phyloP scores from a whole-genome alignment of 2,329 filamentous ascomycete genomes.

The Fragosphaeria purpurea region DNA sequence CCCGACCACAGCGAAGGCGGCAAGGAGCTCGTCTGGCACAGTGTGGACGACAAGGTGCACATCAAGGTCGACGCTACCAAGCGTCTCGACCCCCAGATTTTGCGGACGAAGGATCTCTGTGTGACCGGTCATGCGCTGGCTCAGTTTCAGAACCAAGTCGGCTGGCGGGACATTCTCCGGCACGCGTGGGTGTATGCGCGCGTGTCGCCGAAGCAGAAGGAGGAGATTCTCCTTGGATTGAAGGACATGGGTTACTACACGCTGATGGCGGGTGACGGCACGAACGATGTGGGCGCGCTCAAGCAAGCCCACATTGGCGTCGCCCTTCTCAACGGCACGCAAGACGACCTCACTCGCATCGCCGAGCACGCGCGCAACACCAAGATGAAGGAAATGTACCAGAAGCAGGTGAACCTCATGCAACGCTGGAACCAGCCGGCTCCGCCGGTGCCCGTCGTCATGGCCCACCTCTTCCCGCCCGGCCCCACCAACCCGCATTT shows the following conservation, averaged over 20 bases:
- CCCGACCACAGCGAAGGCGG: conserved; percentile 79
- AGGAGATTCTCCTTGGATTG: conserved; percentile 91
- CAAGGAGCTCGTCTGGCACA: conserved; percentile 83
- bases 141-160: conserved; percentile 74
- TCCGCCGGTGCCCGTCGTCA: conserved; percentile 84
- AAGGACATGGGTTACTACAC: conserved; percentile 98
- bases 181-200: conserved; percentile 97
- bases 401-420: conserved; percentile 91
- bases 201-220: conserved; percentile 97
- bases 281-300: conserved; percentile 92
- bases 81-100: conserved; percentile 68
- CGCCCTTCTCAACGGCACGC: conserved; percentile 87
- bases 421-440: conserved; percentile 85
- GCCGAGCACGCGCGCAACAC: conserved; percentile 87
- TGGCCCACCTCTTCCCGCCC: conserved; percentile 89
- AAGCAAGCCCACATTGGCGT: conserved; percentile 98
- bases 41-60: conserved; percentile 79
- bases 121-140: conserved; percentile 88
- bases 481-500: conserved; percentile 90
- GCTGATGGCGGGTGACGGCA: conserved; percentile 96
- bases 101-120: conserved; percentile 83
- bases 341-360: conserved; percentile 83
- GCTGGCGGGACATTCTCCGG: conserved; percentile 67
- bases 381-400: conserved; percentile 97
- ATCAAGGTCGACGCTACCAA: conserved; percentile 78